Evolutionary conservation across 495 filamentous ascomycete genomes (phyloP).

Genomic region (Penicillium canariense): DNA sequence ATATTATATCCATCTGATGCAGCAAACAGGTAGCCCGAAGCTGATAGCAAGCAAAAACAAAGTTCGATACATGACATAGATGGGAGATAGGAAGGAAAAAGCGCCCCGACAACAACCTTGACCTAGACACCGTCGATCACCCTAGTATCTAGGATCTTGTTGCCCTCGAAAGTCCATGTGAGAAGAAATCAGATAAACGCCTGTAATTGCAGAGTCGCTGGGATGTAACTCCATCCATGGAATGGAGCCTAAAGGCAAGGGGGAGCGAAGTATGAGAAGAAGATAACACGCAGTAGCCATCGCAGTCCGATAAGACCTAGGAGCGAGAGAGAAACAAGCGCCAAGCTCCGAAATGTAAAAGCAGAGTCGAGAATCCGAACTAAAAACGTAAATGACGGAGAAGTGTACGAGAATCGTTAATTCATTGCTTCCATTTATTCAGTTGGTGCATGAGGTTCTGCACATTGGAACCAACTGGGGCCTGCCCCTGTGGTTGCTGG

Average conservation of each 20-base stretch:
- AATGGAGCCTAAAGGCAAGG: slow-evolving; percentile 1
- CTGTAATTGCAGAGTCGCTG: slow-evolving; percentile 18
- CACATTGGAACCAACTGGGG: slow-evolving; percentile 44
- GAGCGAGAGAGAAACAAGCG: slow-evolving; percentile 10
- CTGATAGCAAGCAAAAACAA: neutral
- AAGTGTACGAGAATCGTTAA: slow-evolving; percentile 27
- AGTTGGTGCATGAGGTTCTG: slow-evolving; percentile 63
- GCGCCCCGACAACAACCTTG: slow-evolving; percentile 12
- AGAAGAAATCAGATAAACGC: slow-evolving; percentile 18
- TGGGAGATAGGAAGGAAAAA: slow-evolving; percentile 6
- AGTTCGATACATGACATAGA: neutral
- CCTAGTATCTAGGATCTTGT: slow-evolving; percentile 25
- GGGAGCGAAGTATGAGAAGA: slow-evolving; percentile 3
- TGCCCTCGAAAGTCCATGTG: slow-evolving; percentile 7
- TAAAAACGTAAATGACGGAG: slow-evolving; percentile 9
- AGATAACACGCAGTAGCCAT: neutral
- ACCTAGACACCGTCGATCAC: slow-evolving; percentile 14
- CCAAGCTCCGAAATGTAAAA: slow-evolving; percentile 20
- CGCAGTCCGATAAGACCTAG: neutral
- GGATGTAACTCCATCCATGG: slow-evolving; percentile 18
- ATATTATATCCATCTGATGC: slow-evolving; percentile 20
- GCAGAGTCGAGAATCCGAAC: slow-evolving; percentile 8
- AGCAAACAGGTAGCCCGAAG: slow-evolving; percentile 2
- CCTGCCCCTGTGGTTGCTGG: slow-evolving; percentile 43
- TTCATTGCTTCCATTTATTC: slow-evolving; percentile 59